Conservation (phyloP, 495 filamentous ascomycete species). For the Tirmania nivea region DNA sequence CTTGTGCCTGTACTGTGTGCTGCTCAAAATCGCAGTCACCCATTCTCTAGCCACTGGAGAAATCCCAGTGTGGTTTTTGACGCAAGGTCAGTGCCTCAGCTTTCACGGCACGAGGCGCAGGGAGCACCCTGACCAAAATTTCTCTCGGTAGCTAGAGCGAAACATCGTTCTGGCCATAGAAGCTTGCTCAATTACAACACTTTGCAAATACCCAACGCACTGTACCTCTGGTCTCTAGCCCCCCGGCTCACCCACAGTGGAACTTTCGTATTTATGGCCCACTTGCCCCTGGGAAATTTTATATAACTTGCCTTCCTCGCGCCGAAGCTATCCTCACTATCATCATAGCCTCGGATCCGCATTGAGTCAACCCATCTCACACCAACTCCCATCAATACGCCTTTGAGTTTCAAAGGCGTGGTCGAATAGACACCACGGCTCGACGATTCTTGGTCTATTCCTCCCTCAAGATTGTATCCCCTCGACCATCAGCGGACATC, state of each 20-base stretch:
- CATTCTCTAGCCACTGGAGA: too few species aligned
- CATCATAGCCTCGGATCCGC: not conserved
- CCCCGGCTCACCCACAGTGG: too few species aligned
- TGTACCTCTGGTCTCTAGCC: too few species aligned
- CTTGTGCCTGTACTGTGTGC: too few species aligned
- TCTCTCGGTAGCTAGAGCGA: not conserved
- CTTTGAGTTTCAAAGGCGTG: not conserved
- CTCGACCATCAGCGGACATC: constrained; percentile 15
- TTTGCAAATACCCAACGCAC: too few species aligned
- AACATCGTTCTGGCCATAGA: not conserved
- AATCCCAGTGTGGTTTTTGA: not conserved
- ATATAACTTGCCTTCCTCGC: too few species aligned
- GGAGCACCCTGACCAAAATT: not conserved
- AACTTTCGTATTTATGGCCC: too few species aligned
- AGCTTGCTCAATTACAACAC: too few species aligned
- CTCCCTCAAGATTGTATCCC: constrained; percentile 18
- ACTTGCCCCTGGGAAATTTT: too few species aligned
- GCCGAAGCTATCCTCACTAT: not conserved
- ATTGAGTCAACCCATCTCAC: not conserved
- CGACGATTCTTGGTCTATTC: constrained; percentile 15
- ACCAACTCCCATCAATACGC: not conserved
- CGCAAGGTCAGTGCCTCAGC: not conserved
- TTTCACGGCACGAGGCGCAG: not conserved
- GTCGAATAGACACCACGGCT: constrained; percentile 11
- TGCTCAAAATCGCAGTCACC: too few species aligned